Conservation (phyloP, 169 alveolate species). For the Plasmodium fragile region DNA sequence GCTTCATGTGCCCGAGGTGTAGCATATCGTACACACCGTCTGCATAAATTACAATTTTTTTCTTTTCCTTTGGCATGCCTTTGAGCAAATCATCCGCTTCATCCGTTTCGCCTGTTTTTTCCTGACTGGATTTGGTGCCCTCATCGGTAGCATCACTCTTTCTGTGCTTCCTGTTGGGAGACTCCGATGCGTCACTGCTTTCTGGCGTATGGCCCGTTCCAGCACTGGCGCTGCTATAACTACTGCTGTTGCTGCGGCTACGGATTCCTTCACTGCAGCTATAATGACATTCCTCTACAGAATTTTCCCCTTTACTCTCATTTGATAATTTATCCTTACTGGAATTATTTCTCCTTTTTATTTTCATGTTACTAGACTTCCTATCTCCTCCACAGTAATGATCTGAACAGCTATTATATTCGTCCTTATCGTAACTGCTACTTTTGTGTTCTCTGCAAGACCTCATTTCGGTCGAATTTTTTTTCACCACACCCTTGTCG, state of each 20-base stretch:
- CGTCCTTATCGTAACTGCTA: constrained; percentile 13
- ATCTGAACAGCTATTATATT: constrained; percentile 36
- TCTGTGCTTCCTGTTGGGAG: not conserved
- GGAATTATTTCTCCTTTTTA: constrained; percentile 5
- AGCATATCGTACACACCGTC: constrained; percentile 97
- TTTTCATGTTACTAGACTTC: constrained; percentile 31
- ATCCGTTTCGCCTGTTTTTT: not conserved
- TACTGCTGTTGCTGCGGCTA: not conserved
- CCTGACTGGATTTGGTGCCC: not conserved
- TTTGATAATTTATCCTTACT: not conserved
- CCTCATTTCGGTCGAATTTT: not conserved
- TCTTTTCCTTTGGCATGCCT: not conserved
- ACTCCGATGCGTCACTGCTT: not conserved
- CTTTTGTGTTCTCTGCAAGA: not conserved
- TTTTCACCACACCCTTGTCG: not conserved
- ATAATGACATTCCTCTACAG: not conserved
- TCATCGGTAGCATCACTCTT: not conserved
- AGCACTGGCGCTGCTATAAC: not conserved
- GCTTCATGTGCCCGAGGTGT: constrained; percentile 97
- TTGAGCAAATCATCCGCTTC: not conserved
- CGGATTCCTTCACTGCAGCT: not conserved
- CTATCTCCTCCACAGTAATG: not conserved
- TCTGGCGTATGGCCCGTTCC: not conserved
- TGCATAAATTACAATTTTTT: constrained; percentile 82
- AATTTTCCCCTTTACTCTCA: not conserved